These are phyloP conservation scores for Rosa rugosa DNA, from an alignment of 306 rosid genomes.

Conservation along the genomic window DNA sequence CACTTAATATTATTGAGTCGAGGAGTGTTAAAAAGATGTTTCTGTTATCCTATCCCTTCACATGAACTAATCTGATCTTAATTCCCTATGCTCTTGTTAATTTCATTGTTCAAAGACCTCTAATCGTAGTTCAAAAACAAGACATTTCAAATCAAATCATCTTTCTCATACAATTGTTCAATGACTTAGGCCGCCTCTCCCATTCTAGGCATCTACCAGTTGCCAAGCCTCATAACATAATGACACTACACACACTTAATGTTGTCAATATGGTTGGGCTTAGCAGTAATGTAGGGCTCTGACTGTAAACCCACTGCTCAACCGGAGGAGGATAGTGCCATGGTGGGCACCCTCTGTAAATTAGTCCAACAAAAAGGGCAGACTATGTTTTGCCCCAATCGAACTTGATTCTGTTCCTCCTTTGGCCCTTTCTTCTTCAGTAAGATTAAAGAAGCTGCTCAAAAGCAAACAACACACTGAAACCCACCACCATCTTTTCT, in stretches of 20 bases:
- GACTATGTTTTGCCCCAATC: background rate
- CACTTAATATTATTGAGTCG: too few species aligned
- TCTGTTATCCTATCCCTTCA: too few species aligned
- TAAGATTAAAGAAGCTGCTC: background rate
- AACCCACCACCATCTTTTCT: background rate
- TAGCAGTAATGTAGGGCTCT: background rate
- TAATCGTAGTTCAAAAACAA: too few species aligned
- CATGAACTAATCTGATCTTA: too few species aligned
- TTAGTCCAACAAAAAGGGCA: background rate
- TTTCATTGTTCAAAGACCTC: too few species aligned
- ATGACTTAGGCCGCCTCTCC: background rate
- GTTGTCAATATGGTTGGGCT: background rate
- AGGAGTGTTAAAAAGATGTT: too few species aligned
- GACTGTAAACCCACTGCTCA: background rate
- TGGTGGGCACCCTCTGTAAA: slow-evolving; percentile 25
- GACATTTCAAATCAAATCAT: too few species aligned
- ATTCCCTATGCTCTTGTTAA: too few species aligned
- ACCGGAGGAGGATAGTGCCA: background rate
- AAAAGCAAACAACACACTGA: background rate
- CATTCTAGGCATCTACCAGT: background rate
- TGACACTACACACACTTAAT: too few species aligned
- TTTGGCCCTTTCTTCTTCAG: background rate
- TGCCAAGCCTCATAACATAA: background rate
- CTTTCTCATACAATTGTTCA: background rate
- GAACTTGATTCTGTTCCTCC: slow-evolving; percentile 27